Base-by-base conservation (phyloP, 129 eudicot genomes). In the Calendula officinalis region DNA sequence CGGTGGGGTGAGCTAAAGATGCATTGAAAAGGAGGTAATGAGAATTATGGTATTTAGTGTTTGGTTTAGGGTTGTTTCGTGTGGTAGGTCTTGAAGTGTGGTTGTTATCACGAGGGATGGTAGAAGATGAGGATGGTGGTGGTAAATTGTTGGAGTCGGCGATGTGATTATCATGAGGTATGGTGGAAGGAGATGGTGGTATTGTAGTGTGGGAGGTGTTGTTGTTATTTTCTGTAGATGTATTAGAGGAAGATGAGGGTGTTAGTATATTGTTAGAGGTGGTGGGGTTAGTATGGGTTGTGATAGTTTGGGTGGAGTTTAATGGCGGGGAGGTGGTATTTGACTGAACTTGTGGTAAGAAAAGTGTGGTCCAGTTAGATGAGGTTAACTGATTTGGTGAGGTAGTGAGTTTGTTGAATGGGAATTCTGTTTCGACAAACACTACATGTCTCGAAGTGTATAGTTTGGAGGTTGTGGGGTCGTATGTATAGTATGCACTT, bases 401-500 rank as follows among this genome's bases (percentile, higher is more conserved):
- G 7, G 41, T n/a, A n/a, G n/a, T n/a, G n/a, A n/a, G n/a, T n/a
- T n/a, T n/a, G n/a, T n/a, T n/a, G n/a, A n/a, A n/a, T 2, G 66
- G 66, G 37, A 60, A 60, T 16, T 40, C 35, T 1, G 15, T 14
- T 7, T 41, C 37, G 0, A 60, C 2, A 5, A 60, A 40, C 5
- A 15, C 13, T 1, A 60, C 66, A 60, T 60, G 51, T 14, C 50
- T 9, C 3, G 66, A 60, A 5, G 34, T 41, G 15, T 41, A 41
- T 6, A 60, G 8, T 41, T 60, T 5, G n/a, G n/a, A n/a, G n/a
- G n/a, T n/a, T n/a, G n/a, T n/a, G n/a, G n/a, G n/a, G n/a, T n/a
- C n/a, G n/a, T n/a, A n/a, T n/a, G n/a, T n/a, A 9, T 65, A 8
- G 7, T 64, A 64, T 5, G 69, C 69, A 64, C 45, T 64, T 47